Conservation (phyloP, 2,329 filamentous ascomycete species). For the Juglanconis sp. region DNA sequence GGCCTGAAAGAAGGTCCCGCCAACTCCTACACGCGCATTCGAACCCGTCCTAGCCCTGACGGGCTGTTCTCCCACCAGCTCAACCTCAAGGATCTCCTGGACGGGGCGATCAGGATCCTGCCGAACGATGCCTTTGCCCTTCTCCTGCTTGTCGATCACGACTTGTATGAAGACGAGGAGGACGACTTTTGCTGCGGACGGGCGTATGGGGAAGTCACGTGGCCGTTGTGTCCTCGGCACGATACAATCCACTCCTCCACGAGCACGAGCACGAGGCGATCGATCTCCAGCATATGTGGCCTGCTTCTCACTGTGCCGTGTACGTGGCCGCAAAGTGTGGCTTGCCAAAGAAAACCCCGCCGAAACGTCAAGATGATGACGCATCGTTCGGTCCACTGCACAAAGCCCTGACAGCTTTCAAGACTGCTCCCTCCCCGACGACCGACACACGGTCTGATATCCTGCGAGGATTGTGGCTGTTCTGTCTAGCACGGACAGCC, state of each 20-base stretch:
- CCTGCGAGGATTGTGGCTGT: constrained; percentile 53
- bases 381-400: constrained; percentile 27
- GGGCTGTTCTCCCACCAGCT: constrained; percentile 47
- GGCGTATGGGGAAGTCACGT: constrained; percentile 64
- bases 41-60: constrained; percentile 47
- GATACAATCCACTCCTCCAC: constrained; percentile 56
- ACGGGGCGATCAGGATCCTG: constrained; percentile 50
- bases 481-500: constrained; percentile 53
- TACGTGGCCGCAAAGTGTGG: constrained; percentile 44
- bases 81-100: constrained; percentile 59
- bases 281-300: constrained; percentile 58
- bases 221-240: constrained; percentile 57
- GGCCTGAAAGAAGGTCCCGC: constrained; percentile 40
- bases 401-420: constrained; percentile 31
- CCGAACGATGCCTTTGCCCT: constrained; percentile 58
- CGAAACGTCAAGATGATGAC: constrained; percentile 3
- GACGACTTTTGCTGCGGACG: constrained; percentile 66
- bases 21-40: constrained; percentile 42
- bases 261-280: constrained; percentile 31
- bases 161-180: constrained; percentile 62
- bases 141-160: constrained; percentile 56
- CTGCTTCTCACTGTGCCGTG: constrained; percentile 55
- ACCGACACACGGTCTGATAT: constrained; percentile 12
- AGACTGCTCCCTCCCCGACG: constrained; percentile 20
- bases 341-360: neutral